Evolutionary conservation across 164 flowering plant genomes (phyloP), one percentile per base, ranked within the genome.

Genomic region (Santalum album): DNA sequence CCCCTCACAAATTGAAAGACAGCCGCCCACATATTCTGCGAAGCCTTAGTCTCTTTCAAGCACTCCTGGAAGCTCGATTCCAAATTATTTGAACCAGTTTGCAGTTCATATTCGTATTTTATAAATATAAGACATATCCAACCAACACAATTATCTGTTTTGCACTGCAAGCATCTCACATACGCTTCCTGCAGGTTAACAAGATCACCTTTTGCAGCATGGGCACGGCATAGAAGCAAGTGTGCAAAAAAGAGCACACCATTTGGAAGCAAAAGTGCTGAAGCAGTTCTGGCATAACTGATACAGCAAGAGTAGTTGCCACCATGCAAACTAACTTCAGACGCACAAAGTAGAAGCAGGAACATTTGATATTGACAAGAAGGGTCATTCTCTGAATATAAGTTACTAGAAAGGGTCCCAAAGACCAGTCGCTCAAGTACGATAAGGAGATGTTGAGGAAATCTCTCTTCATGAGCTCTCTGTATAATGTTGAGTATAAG

Each of bases 311-410:
- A 32, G 34, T 29, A 56, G 64, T 83, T 72, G 38, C 83, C 71
- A 45, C 55, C 12, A 53, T 78, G 94, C 74, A 88, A 72, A 73
- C 76, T 50, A 51, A 81, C 70, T 67, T 92, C 98, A 62, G 96
- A 83, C 62, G 95, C 87, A 78, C 89, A 88, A 25, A 92, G 87
- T 34, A 82, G 78, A 69, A 88, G 84, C 69, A 81, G 95, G 56
- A 86, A 84, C 66, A 69, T 77, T 46, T 73, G 71, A 66, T 87
- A 85, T 54, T 68, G 76, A 64, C 43, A 53, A 29, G 57, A 55
- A 5, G n/a, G n/a, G n/a, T 56, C 68, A 49, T 65, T 62, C 49
- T 25, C 49, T 15, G 68, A 58, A 66, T 60, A 66, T 12, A 56
- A 54, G n/a, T 75, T 68, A 71, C 61, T 60, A 11, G 78, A 73